Base-by-base conservation (phyloP, 1,284 basidiomycete species). In the Porogramme epimiltina region DNA sequence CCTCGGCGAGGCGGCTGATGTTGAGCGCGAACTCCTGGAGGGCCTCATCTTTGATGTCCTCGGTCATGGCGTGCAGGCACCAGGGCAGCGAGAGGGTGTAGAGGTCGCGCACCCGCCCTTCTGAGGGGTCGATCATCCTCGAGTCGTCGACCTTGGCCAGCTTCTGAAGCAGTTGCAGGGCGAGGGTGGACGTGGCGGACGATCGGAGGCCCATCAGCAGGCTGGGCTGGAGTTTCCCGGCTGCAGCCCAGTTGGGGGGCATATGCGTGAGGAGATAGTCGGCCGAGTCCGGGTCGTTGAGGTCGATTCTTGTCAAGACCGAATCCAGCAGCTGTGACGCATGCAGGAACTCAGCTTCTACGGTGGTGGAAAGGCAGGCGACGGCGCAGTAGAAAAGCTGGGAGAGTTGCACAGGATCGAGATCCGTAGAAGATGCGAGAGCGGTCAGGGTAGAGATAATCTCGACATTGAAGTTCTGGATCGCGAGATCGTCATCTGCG, bases 351-450 rank as follows among this genome's bases (percentile, higher is more conserved):
- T 97, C 95, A 4, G 76, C 71, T 67, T 97, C 92, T 42, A 90
- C 87, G 0, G 88, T 87, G 0, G 93, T 95, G 19, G 84, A 87
- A 24, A 96, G 77, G 60, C 89, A 92, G 1, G 92, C 93, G 39
- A 84, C 80, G 2, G 87, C 79, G 61, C 86, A 88, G 95, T 95
- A 97, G 70, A 93, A 97, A 39, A 95, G 76, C 63, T 93, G 91
- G 0, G 93, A 91, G 25, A 93, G 74, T 24, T 89, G 76, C 3
- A 80, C 71, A 24, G 77, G 74, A 54, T 88, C 79, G 11, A 85
- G 71, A 39, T 85, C 79, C 18, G 79, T 72, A 6, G 78, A 75
- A 31, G 79, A 77, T 11, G 85, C 83, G 49, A 95, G 77, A 9
- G 85, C 76, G 16, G 81, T 83, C 47, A 98, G 78, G 0, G 93